Conservation (phyloP, 2,329 filamentous ascomycete species). For the Magnaporthales sp. region DNA sequence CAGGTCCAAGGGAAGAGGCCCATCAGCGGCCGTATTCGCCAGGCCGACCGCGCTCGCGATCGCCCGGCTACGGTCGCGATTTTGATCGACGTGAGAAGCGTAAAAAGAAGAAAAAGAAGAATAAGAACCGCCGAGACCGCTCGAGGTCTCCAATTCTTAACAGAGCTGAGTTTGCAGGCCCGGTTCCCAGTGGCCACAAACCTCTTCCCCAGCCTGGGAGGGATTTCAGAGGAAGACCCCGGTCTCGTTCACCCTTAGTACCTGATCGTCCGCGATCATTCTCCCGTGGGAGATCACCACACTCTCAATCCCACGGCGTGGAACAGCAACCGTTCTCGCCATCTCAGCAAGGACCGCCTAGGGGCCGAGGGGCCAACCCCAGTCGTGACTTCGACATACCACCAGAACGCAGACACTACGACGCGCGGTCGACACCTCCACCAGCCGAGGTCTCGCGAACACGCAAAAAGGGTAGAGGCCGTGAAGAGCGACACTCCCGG, state of each 20-base stretch:
- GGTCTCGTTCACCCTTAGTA: slow-evolving; percentile 8
- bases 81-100: slow-evolving; percentile 14
- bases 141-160: slow-evolving; percentile 17
- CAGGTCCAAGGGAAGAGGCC: neutral
- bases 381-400: slow-evolving; percentile 3
- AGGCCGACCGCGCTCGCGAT: slow-evolving; percentile 13
- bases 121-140: slow-evolving; percentile 13
- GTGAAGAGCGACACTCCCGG: slow-evolving; percentile 29
- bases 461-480: slow-evolving; percentile 25
- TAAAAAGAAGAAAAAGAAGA: slow-evolving; percentile 14
- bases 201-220: slow-evolving; percentile 11
- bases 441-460: slow-evolving; percentile 9
- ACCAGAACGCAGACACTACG: slow-evolving; percentile 5
- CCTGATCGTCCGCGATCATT: slow-evolving; percentile 13
- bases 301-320: neutral
- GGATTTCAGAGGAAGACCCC: slow-evolving; percentile 13
- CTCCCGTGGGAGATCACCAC: slow-evolving; percentile 13
- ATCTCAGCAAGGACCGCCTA: neutral
- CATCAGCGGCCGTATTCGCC: slow-evolving; percentile 9
- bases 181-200: slow-evolving; percentile 10
- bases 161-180: slow-evolving; percentile 5
- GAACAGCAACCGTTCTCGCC: neutral
- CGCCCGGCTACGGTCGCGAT: slow-evolving; percentile 10
- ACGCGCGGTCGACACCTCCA: slow-evolving; percentile 4
- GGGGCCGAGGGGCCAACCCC: slow-evolving; percentile 1